Conservation (phyloP, 225 moss, liverwort and hornwort species). For the Rhytidiadelphus loreus region DNA sequence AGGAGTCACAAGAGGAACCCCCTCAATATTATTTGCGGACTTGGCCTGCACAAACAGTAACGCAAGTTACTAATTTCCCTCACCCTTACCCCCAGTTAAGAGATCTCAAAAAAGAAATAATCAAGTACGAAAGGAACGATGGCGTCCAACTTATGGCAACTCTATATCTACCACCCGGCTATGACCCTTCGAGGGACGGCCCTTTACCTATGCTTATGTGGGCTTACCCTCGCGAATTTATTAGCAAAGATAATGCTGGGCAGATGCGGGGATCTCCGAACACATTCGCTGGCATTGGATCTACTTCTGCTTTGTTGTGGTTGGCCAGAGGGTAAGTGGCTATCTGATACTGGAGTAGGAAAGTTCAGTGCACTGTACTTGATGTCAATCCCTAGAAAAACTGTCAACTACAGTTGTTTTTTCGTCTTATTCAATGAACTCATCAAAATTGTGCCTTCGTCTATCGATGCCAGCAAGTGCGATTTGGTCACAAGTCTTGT, state of each 20-base stretch:
- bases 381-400: neutral
- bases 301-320: constrained; percentile 86
- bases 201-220: constrained; percentile 77
- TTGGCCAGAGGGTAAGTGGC: constrained; percentile 67
- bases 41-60: constrained; percentile 68
- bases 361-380: neutral
- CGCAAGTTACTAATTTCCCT: constrained; percentile 78
- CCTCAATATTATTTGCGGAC: constrained; percentile 77
- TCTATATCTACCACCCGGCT: constrained; percentile 70
- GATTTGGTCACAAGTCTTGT: neutral
- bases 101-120: constrained; percentile 71
- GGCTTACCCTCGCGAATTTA: constrained; percentile 97
- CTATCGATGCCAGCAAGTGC: neutral
- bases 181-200: constrained; percentile 65
- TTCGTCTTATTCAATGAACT: neutral
- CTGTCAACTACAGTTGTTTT: neutral
- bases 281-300: constrained; percentile 90
- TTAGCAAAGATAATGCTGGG: constrained; percentile 84
- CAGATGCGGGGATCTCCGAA: constrained; percentile 90
- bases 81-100: constrained; percentile 91
- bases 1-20: constrained; percentile 85
- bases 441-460: neutral
- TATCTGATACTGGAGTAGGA: neutral
- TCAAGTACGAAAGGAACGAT: constrained; percentile 74
- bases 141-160: constrained; percentile 95